These are phyloP conservation scores for Aspergillus unguis DNA, from an alignment of 2,329 filamentous ascomycete species.

Conservation along the genomic window DNA sequence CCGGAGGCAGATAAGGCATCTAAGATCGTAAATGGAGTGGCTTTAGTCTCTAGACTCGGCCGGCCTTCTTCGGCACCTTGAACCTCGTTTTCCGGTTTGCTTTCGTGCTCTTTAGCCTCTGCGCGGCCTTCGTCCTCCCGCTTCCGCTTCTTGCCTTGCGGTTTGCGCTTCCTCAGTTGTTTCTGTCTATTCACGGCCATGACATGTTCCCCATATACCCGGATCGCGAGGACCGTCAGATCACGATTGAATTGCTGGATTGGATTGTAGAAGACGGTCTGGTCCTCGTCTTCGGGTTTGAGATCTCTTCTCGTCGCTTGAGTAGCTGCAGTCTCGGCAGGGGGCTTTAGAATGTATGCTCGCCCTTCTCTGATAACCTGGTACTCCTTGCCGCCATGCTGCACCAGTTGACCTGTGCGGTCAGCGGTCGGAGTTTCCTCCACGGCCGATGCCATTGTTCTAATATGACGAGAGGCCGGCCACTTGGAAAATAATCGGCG, in stretches of 20 bases:
- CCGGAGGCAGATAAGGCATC: constrained; percentile 94
- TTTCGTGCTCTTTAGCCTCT: constrained; percentile 18
- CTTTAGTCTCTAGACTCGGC: constrained; percentile 12
- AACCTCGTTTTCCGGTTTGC: constrained; percentile 21
- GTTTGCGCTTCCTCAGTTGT: constrained; percentile 15
- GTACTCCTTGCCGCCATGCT: constrained; percentile 53
- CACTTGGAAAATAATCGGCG: neutral
- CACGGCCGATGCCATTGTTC: constrained; percentile 16
- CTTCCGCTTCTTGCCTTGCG: constrained; percentile 21
- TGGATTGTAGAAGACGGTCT: constrained; percentile 93
- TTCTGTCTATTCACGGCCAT: constrained; percentile 54
- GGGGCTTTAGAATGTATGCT: constrained; percentile 65
- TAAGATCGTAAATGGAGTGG: constrained; percentile 70
- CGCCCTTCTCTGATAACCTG: constrained; percentile 63
- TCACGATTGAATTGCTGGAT: constrained; percentile 99
- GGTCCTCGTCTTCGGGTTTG: constrained; percentile 59
- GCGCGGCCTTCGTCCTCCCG: constrained; percentile 23
- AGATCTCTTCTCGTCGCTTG: constrained; percentile 44
- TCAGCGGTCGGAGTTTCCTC: constrained; percentile 16
- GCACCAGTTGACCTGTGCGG: constrained; percentile 25
- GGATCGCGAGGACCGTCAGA: constrained; percentile 86
- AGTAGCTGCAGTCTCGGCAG: constrained; percentile 40
- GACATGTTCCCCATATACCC: constrained; percentile 73
- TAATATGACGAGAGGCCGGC: constrained; percentile 1
- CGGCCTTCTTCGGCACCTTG: constrained; percentile 7